Evolutionary conservation across 176 grass and related monocot species (phyloP).

Genomic region (Oryza brachyantha): DNA sequence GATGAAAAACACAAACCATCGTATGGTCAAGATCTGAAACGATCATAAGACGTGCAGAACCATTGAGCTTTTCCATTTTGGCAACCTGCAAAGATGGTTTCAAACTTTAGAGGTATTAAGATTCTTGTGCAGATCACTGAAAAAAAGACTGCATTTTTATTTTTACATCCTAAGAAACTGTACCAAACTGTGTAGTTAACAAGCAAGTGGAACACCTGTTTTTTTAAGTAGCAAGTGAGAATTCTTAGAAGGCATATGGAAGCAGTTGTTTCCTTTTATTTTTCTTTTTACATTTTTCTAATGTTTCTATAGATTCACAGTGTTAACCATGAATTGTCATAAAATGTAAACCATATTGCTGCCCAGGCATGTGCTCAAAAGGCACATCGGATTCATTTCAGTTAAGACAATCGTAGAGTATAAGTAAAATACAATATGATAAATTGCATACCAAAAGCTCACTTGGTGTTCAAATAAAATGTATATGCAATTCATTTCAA

Average conservation of each 20-base stretch:
- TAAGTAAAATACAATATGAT: no score
- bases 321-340: not conserved
- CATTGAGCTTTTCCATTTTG: conserved; percentile 77
- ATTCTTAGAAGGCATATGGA: not conserved
- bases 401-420: not conserved
- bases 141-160: not conserved
- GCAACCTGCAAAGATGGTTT: conserved; percentile 28
- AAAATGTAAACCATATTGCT: not conserved
- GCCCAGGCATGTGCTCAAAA: not conserved
- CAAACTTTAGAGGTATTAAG: no score
- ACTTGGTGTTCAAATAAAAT: not conserved
- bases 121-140: not conserved
- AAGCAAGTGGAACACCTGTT: not conserved
- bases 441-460: not conserved
- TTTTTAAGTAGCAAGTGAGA: not conserved
- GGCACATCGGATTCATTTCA: not conserved
- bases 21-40: conserved; percentile 98
- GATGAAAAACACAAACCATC: conserved; percentile 52
- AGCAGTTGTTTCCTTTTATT: not conserved
- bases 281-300: not conserved
- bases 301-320: not conserved
- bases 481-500: not conserved
- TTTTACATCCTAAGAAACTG: not conserved
- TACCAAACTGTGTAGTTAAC: not conserved
- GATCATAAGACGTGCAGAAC: conserved; percentile 84